These are phyloP conservation scores for Macrophomina phaseolina DNA, from an alignment of 2,329 filamentous ascomycete species.

Conservation along the genomic window DNA sequence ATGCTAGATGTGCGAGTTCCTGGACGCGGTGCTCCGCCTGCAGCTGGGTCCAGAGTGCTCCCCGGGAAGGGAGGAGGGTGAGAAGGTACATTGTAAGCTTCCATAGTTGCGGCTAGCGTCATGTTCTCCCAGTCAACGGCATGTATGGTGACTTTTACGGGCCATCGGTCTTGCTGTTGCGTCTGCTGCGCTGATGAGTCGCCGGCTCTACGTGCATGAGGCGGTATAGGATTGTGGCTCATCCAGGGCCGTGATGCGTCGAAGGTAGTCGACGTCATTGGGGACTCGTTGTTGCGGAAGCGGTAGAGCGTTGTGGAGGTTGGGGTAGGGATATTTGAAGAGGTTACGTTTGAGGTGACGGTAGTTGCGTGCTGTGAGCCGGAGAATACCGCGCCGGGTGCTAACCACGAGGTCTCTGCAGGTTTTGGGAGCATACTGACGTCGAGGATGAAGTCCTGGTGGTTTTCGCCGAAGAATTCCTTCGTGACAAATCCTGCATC, in stretches of 20 bases:
- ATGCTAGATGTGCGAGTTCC: conserved; percentile 54
- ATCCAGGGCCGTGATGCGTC: conserved; percentile 47
- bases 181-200: conserved; percentile 28
- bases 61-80: conserved; percentile 41
- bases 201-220: conserved; percentile 33
- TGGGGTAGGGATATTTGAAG: conserved; percentile 28
- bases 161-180: conserved; percentile 65
- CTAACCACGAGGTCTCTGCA: conserved; percentile 65
- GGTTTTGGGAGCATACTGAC: conserved; percentile 57
- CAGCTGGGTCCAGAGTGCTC: conserved; percentile 27
- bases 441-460: conserved; percentile 65
- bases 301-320: conserved; percentile 36
- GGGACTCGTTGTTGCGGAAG: conserved; percentile 33
- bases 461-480: conserved; percentile 58
- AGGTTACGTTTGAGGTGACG: conserved; percentile 36
- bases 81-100: conserved; percentile 70
- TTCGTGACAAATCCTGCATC: conserved; percentile 60
- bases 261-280: conserved; percentile 35
- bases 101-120: conserved; percentile 71
- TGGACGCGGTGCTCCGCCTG: conserved; percentile 18
- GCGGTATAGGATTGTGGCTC: conserved; percentile 38
- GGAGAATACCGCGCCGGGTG: conserved; percentile 64
- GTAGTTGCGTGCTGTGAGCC: conserved; percentile 65
- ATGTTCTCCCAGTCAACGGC: conserved; percentile 65
- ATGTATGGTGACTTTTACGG: conserved; percentile 70